Base-by-base conservation (phyloP, 169 alveolate genomes). In the Cryptosporidium parvum region DNA sequence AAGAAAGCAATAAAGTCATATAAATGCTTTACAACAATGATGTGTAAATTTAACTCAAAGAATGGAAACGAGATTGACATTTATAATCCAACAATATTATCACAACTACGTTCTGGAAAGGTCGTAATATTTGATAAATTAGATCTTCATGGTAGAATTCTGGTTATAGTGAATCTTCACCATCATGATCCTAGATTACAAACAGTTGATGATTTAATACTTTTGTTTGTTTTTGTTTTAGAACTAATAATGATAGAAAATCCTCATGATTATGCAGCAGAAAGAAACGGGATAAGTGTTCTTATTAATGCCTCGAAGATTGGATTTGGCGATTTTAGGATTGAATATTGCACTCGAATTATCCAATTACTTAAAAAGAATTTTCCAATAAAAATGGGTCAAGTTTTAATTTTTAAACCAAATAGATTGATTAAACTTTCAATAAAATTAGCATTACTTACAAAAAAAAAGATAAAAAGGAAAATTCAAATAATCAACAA, bases 231-330 rank as follows among this genome's bases (percentile, higher is more conserved):
- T 37, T 80, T 80, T 62, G 75, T 80, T 12, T 58, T 65, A 42
- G 89, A 80, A 31, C 29, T 80, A 62, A 80, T 80, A 80, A 80
- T 80, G 89, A 80, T 31, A 7, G 89, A 80, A 18, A 80, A 80
- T 33, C 89, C 89, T 0, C 29, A 62, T 29, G 37, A 59, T 10
- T 42, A 39, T 44, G 80, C 89, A 44, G 89, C 89, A 18, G 80
- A 80, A 39, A 80, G 26, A 48, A 80, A 80, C 45, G 89, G 89
- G n/a, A 10, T 80, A 48, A 80, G 65, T 18, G 21, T 80, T 35
- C 42, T 80, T 16, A 65, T 80, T 29, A 80, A 80, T 44, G 73
- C 89, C 2, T 62, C 80, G 6, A 80, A 80, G n/a, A 67, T 65
- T 44, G 52, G 89, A 39, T 44, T 62, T 18, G 29, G 44, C 12